Evolutionary conservation across 176 grass and related monocot genomes (phyloP), one percentile per base, ranked within the genome.

Genomic region (Avena eriantha): DNA sequence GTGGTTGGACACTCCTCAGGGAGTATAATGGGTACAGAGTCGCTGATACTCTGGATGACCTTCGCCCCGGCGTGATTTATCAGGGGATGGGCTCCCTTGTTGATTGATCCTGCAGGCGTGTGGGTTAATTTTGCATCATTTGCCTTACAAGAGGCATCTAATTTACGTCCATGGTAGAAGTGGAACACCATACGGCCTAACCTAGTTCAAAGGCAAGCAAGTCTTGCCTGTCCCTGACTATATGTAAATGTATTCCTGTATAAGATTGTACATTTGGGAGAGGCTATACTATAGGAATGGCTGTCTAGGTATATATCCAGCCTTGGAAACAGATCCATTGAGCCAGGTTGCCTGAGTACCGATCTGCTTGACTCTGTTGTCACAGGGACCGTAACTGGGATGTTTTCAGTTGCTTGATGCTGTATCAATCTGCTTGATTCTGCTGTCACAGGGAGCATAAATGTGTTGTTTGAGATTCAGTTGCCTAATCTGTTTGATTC

Each of bases 1-100:
- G 89, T 58, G 92, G 90, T 81, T 99, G 92, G 94, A 90, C 88
- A 54, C 83, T 88, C 11, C 86, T 97, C 4, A 90, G 94, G 83
- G 94, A 97, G 69, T 87, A 93, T 31, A 91, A 70, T 29, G 80
- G 90, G 22, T 96, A 93, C 57, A 90, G 89, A 88, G 77, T 73
- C 50, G 87, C 89, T 10, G 92, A 96, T 90, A 91, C 89, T 21
- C 84, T 95, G 56, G 90, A 94, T 17, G 92, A 99, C 80, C 82
- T 99, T 71, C 91, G 89, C 17, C 92, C 92, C 51, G 89, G 92
- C 58, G 90, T 29, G n/a, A 83, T 93, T 56, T 97, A 97, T 70
- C 92, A 97, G 75, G 94, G 94, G 34, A 46, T 94, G 78, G 75
- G 60, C 68, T 87, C 90, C 6, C 80, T 91, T 58, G 85, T 84